A percentile compares a stretch with the other conserved stretches of the same genome.
Evolutionary conservation across 176 grass and related monocot species (phyloP).

Genomic region (Oryza rufipogon): DNA sequence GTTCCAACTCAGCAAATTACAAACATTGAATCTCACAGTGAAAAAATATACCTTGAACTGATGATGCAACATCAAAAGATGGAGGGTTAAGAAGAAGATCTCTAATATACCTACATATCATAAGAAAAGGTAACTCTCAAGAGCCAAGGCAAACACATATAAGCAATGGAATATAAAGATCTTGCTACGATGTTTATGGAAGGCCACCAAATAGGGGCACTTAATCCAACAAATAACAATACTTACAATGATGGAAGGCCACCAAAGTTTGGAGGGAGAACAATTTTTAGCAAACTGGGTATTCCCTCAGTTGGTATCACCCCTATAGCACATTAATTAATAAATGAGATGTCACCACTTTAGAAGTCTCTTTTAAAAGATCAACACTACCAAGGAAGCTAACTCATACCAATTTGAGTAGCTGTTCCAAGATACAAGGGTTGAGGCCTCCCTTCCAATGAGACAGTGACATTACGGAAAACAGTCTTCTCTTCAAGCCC

Average conservation of each 20-base stretch:
- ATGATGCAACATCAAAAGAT: constrained; percentile 69
- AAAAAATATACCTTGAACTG: constrained; percentile 79
- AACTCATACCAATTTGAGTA: constrained; percentile 78
- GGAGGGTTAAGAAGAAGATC: constrained; percentile 98
- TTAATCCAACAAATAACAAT: constrained; percentile 39
- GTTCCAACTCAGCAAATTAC: constrained; percentile 20
- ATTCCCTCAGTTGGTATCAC: constrained; percentile 93
- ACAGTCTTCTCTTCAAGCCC: constrained; percentile 73
- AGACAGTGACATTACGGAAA: constrained; percentile 85
- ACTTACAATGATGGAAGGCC: constrained; percentile 90
- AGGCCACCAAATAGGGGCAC: too few relatives aligned
- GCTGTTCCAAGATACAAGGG: constrained; percentile 92
- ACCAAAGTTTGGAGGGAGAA: constrained; percentile 78
- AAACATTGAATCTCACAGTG: constrained; percentile 9
- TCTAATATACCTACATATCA: constrained; percentile 77
- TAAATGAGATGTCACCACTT: constrained; percentile 33
- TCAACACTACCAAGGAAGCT: constrained; percentile 20
- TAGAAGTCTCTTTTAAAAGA: constrained; percentile 4
- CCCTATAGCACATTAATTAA: constrained; percentile 45
- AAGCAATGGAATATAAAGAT: constrained; percentile 21
- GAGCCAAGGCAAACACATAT: constrained; percentile 8
- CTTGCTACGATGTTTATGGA: not conserved
- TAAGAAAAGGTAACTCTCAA: constrained; percentile 14
- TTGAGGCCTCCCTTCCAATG: constrained; percentile 77
- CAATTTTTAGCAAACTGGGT: constrained; percentile 84